A percentile compares a stretch with the other conserved stretches of the same genome.
Evolutionary conservation across 495 filamentous ascomycete genomes (phyloP).

Genomic region (Aspergillus taichungensis): DNA sequence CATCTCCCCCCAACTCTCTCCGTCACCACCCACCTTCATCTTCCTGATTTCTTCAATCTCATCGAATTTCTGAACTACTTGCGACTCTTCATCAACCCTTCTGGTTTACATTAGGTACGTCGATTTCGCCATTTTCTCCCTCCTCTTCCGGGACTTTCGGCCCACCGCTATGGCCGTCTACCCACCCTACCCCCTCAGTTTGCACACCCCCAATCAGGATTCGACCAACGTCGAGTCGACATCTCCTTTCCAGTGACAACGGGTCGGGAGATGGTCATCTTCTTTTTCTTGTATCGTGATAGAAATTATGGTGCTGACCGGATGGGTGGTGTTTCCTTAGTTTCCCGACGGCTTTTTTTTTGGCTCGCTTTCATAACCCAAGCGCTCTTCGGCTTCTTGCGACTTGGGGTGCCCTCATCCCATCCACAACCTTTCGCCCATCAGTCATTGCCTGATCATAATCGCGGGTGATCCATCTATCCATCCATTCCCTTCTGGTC

Average conservation of each 20-base stretch:
- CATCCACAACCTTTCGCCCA: conserved; percentile 29
- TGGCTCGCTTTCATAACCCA: conserved; percentile 20
- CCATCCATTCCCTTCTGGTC: conserved; percentile 15
- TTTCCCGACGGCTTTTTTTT: conserved; percentile 20
- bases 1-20: conserved; percentile 23
- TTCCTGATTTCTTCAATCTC: conserved; percentile 9
- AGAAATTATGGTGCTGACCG: conserved; percentile 23
- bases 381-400: conserved; percentile 34
- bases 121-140: conserved; percentile 22
- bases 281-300: conserved; percentile 7
- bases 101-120: conserved; percentile 30
- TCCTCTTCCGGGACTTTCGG: conserved; percentile 32
- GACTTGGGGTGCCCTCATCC: conserved; percentile 28
- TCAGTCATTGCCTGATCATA: conserved; percentile 20
- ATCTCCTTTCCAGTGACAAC: conserved; percentile 12
- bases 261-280: conserved; percentile 8
- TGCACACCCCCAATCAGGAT: conserved; percentile 24
- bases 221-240: conserved; percentile 21
- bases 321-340: conserved; percentile 13
- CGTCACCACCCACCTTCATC: conserved; percentile 20
- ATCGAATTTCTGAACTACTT: conserved; percentile 11
- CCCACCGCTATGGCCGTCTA: conserved; percentile 16
- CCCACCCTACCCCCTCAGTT: conserved; percentile 16
- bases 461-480: conserved; percentile 33
- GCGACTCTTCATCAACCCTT: conserved; percentile 22